Evolutionary conservation across 2,329 filamentous ascomycete species (phyloP), one percentile per base, ranked within the genome.

Genomic region (Alternaria sp.): DNA sequence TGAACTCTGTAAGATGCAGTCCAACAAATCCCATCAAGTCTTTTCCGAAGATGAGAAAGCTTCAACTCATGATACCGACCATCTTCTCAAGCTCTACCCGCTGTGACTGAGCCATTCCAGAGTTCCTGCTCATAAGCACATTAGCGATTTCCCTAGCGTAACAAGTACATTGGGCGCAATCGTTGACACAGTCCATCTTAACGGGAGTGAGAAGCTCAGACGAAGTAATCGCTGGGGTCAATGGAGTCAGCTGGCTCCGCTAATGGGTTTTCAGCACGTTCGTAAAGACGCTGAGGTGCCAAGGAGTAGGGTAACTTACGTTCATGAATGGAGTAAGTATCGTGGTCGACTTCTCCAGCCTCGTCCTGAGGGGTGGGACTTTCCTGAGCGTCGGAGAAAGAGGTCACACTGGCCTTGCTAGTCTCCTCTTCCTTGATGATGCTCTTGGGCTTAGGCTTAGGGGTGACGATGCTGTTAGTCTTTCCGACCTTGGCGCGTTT

Each of bases 361-460:
- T 46, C 27, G 14, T 28, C 43, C 2, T 12, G 14, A 34, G 11
- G 7, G 16, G 12, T 28, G 27, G 25, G 9, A 27, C 22, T 12
- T 34, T 67, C 62, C 14, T 61, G 27, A 2, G 54, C 62, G 18
- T 65, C 63, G 25, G 54, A 52, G 46, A 65, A 66, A 8, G 22
- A 18, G 11, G 60, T 57, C 2, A n/a, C 57, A 3, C 14, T 48
- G n/a, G 57, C 49, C n/a, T 16, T 10, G 7, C 56, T 48, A 8
- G 18, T 25, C 3, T 41, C 20, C 14, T 50, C 53, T 25, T 57
- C 30, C 34, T 38, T 60, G 53, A 59, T n/a, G 3, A 20, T 34
- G 8, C 7, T n/a, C 16, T 50, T 48, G 14, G 43, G 14, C 46
- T 43, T 60, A 6, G 32, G 32, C 32, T 36, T 36, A 2, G 48